These are phyloP conservation scores for Waltergamsia citrina DNA, from an alignment of 2,329 filamentous ascomycete genomes.

Conservation along the genomic window DNA sequence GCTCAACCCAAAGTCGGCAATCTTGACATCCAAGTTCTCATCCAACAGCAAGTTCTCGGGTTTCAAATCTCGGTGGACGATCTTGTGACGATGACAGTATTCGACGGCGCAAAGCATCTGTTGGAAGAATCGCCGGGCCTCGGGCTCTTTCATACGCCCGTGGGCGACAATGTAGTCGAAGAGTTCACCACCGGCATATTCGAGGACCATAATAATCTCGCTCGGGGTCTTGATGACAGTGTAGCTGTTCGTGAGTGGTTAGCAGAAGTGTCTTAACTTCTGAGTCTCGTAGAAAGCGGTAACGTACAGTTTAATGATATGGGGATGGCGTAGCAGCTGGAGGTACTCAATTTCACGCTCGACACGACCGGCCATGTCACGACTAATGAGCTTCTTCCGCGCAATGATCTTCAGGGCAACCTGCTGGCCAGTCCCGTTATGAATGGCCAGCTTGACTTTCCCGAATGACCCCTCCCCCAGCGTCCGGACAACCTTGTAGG, in stretches of 20 bases:
- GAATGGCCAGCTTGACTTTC: constrained; percentile 94
- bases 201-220: constrained; percentile 98
- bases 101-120: constrained; percentile 98
- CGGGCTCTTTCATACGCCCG: constrained; percentile 80
- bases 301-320: constrained; percentile 94
- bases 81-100: constrained; percentile 98
- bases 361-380: constrained; percentile 95
- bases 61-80: constrained; percentile 94
- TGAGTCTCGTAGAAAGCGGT: neutral
- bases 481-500: constrained; percentile 84
- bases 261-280: neutral
- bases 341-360: constrained; percentile 98
- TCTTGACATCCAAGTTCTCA: constrained; percentile 95
- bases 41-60: constrained; percentile 95
- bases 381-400: constrained; percentile 87
- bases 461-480: constrained; percentile 96
- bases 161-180: constrained; percentile 98
- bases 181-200: constrained; percentile 91
- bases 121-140: constrained; percentile 97
- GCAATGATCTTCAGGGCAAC: constrained; percentile 98
- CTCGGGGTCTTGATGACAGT: constrained; percentile 91
- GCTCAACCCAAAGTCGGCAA: constrained; percentile 95
- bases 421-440: constrained; percentile 86
- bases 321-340: constrained; percentile 87
- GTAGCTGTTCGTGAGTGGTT: constrained; percentile 47